Conservation (phyloP, 2,329 filamentous ascomycete genomes). For the Cyclaneusma minus region DNA sequence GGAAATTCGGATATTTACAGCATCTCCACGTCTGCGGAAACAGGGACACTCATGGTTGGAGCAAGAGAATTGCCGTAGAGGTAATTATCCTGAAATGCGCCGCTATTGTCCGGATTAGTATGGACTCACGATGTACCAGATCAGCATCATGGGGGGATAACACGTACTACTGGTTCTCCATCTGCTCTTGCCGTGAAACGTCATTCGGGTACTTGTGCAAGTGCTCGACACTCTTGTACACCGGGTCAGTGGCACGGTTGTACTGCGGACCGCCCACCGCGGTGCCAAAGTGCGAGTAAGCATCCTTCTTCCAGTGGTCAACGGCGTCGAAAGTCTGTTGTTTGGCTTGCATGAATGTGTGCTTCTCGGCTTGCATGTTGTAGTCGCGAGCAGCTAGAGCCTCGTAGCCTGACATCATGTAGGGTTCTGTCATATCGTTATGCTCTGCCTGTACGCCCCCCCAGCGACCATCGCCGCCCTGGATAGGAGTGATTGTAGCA, state of each 20-base stretch:
- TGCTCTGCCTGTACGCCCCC: slow-evolving; percentile 16
- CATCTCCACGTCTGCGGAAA: slow-evolving; percentile 19
- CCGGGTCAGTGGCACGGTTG: slow-evolving; percentile 48
- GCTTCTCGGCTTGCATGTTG: slow-evolving; percentile 29
- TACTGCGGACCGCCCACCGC: slow-evolving; percentile 27
- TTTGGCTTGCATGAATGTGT: slow-evolving; percentile 4
- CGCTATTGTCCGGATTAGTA: too few relatives aligned
- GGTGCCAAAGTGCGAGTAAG: slow-evolving; percentile 28
- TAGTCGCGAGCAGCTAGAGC: slow-evolving; percentile 49
- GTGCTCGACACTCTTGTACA: slow-evolving; percentile 31
- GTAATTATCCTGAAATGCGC: slow-evolving; percentile 10
- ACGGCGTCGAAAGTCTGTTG: slow-evolving; percentile 10
- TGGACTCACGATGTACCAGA: too few relatives aligned
- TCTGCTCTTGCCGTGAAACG: slow-evolving; percentile 12
- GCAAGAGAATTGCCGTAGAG: slow-evolving; percentile 10
- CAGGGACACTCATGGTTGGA: slow-evolving; percentile 7
- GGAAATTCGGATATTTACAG: slow-evolving; percentile 18
- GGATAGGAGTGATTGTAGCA: slow-evolving; percentile 27
- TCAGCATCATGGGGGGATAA: too few relatives aligned
- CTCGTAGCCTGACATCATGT: slow-evolving; percentile 74
- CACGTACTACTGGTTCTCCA: slow-evolving; percentile 19
- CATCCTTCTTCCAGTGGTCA: slow-evolving; percentile 22
- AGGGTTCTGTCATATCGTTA: slow-evolving; percentile 60
- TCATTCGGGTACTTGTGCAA: slow-evolving; percentile 12
- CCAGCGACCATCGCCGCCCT: slow-evolving; percentile 39